Evolutionary conservation across 1,284 basidiomycete species (phyloP), one percentile per base, ranked within the genome.

Genomic region (Tilletia setariae): DNA sequence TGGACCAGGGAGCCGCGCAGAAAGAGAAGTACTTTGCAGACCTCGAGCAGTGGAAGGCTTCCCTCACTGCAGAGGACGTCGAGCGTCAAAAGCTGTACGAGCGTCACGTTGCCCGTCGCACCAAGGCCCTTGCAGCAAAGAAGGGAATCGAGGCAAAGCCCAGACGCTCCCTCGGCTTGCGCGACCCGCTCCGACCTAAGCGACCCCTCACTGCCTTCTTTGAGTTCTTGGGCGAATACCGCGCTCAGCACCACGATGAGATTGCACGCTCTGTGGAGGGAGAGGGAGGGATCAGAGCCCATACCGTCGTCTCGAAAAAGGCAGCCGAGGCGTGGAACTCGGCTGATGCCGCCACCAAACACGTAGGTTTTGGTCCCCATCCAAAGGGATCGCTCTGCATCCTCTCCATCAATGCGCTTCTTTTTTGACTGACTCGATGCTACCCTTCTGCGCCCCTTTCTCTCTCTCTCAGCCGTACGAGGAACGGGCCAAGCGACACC

Each of bases 51-150:
- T 81, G 79, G 79, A 71, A 73, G 47, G 70, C 72, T 9, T 62
- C 64, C 40, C 70, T 81, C 21, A 75, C 78, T 6, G 70, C 79
- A 30, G 77, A 79, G 9, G 79, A 80, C 66, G 77, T 81, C 66
- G 69, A 72, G 70, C 73, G 78, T 19, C 77, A 81, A 70, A 80
- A 81, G 67, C 72, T 71, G 25, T 81, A 76, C 68, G 56, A 61
- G 1, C 56, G 56, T 2, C 70, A 76, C 42, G 62, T 67, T 28
- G 66, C 70, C 56, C 78, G 78, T 70, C 72, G 75, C 59, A 78
- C 77, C 68, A 67, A 67, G 63, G 77, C 78, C 63, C 35, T 40
- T 11, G 4, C 35, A 11, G 76, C 72, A 23, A 72, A 76, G 70
- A 61, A 61, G 56, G 28, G 2, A 30, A 35, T 16, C 32, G 56